A percentile compares a stretch with the other conserved stretches of the same genome.
Conservation (phyloP, 1,284 basidiomycete genomes). For the Clitocybe nebularis region DNA sequence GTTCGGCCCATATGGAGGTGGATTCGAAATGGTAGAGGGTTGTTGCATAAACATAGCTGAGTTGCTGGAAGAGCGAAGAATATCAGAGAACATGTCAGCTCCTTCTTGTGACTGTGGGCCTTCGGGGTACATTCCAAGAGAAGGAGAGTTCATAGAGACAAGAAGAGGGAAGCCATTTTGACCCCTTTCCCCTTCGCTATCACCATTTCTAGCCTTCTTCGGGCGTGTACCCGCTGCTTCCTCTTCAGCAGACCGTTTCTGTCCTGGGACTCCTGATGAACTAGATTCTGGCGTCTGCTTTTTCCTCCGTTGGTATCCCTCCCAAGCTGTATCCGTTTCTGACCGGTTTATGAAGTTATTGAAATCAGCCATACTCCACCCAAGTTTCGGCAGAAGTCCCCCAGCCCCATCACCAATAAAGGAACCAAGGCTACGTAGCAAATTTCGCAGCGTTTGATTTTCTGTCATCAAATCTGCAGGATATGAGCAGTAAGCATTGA, state of each 20-base stretch:
- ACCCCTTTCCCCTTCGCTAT: slow-evolving; percentile 37
- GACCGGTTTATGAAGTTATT: slow-evolving; percentile 77
- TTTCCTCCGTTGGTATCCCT: slow-evolving; percentile 76
- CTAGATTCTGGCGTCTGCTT: slow-evolving; percentile 26
- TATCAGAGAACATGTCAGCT: slow-evolving; percentile 53
- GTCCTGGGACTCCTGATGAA: slow-evolving; percentile 18
- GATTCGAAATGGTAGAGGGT: slow-evolving; percentile 33
- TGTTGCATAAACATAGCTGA: slow-evolving; percentile 64
- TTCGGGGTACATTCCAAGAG: slow-evolving; percentile 35
- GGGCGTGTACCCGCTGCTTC: slow-evolving; percentile 35
- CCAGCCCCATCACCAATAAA: slow-evolving; percentile 86
- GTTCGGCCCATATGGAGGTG: slow-evolving; percentile 33
- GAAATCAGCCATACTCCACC: slow-evolving; percentile 74
- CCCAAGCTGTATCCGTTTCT: slow-evolving; percentile 89
- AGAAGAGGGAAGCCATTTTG: slow-evolving; percentile 52
- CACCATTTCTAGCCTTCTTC: slow-evolving; percentile 53
- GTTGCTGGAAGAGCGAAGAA: slow-evolving; percentile 51
- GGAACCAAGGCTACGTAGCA: slow-evolving; percentile 69
- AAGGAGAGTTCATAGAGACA: slow-evolving; percentile 44
- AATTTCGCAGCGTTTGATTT: slow-evolving; percentile 77
- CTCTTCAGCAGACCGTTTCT: slow-evolving; percentile 50
- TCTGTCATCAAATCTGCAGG: slow-evolving; percentile 77
- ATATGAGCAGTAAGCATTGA: slow-evolving; percentile 1
- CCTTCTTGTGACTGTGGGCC: slow-evolving; percentile 37
- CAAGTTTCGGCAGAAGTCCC: slow-evolving; percentile 73